These are phyloP conservation scores for Phaeophleospora eucalypticola DNA, from an alignment of 2,329 filamentous ascomycete genomes.

Conservation along the genomic window DNA sequence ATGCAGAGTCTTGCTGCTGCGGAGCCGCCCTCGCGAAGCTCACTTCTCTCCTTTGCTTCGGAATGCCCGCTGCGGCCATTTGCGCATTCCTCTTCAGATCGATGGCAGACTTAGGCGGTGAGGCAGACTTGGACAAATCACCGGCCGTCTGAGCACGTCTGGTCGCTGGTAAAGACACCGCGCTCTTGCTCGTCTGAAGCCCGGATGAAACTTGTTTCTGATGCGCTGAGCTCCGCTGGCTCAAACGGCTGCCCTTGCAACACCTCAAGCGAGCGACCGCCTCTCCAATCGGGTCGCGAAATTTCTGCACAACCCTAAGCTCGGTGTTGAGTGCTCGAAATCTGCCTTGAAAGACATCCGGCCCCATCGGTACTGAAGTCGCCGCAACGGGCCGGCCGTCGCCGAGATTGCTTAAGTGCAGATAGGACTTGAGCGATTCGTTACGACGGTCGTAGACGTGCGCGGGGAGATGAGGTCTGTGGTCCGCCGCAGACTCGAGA, in stretches of 20 bases:
- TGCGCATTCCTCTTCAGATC: constrained; percentile 11
- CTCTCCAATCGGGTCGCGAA: constrained; percentile 32
- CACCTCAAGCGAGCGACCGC: constrained; percentile 23
- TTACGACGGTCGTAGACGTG: constrained; percentile 34
- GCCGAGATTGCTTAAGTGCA: constrained; percentile 16
- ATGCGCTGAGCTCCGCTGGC: constrained; percentile 8
- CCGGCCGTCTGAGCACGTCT: constrained; percentile 12
- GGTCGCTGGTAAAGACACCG: constrained; percentile 17
- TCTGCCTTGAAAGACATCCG: constrained; percentile 33
- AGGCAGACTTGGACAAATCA: constrained; percentile 19
- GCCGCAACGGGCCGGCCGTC: constrained; percentile 7
- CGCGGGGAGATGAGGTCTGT: constrained; percentile 27
- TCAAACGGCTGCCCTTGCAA: constrained; percentile 21
- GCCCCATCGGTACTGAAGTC: constrained; percentile 17
- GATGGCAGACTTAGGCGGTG: constrained; percentile 14
- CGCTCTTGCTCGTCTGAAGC: constrained; percentile 21
- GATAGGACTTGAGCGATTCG: constrained; percentile 31
- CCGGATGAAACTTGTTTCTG: constrained; percentile 7
- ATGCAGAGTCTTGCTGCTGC: constrained; percentile 17
- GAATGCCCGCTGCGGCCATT: constrained; percentile 3
- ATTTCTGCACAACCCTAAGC: constrained; percentile 32
- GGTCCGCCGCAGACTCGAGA: constrained; percentile 25
- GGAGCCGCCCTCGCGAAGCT: constrained; percentile 24
- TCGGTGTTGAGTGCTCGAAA: constrained; percentile 34
- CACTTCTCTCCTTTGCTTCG: constrained; percentile 21